Evolutionary conservation across 768 basidiomycete genomes (phyloP).

Genomic region (Boletus subparvulus): DNA sequence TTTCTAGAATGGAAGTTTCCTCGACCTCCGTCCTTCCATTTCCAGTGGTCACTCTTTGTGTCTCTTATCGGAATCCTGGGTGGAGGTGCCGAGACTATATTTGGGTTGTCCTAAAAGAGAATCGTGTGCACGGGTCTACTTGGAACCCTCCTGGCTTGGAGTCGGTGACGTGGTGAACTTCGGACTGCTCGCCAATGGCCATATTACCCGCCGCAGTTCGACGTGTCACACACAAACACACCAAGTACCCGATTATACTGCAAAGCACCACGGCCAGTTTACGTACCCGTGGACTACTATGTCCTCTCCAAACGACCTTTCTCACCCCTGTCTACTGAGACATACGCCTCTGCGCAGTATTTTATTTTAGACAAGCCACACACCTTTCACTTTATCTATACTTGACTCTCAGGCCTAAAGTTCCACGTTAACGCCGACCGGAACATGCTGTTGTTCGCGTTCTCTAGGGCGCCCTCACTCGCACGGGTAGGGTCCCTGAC

Average conservation of each 20-base stretch:
- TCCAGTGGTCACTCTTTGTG: slow-evolving; percentile 1
- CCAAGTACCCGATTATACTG: neutral
- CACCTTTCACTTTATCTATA: slow-evolving; percentile 1
- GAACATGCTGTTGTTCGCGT: slow-evolving; percentile 9
- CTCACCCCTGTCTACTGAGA: slow-evolving; percentile 9
- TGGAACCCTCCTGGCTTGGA: neutral
- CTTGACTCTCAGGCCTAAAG: neutral
- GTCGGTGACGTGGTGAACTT: neutral
- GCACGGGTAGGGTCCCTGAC: slow-evolving; percentile 19
- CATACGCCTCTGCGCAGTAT: neutral
- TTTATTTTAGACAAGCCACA: neutral
- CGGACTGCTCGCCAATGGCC: neutral
- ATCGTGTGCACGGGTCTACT: slow-evolving; percentile 4
- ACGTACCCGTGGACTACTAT: slow-evolving; percentile 10
- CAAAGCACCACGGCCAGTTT: neutral
- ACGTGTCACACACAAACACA: neutral
- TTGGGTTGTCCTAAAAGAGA: neutral
- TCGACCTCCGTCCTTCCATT: slow-evolving; percentile 19
- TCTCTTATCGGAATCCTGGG: slow-evolving; percentile 4
- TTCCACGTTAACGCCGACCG: slow-evolving; percentile 2
- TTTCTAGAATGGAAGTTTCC: slow-evolving; percentile 13
- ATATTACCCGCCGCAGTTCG: neutral
- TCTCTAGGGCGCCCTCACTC: slow-evolving; percentile 7
- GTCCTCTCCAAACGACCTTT: neutral
- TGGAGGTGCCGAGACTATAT: neutral